These are phyloP conservation scores for Huntiella moniliformis DNA, from an alignment of 2,329 filamentous ascomycete genomes.

Conservation along the genomic window DNA sequence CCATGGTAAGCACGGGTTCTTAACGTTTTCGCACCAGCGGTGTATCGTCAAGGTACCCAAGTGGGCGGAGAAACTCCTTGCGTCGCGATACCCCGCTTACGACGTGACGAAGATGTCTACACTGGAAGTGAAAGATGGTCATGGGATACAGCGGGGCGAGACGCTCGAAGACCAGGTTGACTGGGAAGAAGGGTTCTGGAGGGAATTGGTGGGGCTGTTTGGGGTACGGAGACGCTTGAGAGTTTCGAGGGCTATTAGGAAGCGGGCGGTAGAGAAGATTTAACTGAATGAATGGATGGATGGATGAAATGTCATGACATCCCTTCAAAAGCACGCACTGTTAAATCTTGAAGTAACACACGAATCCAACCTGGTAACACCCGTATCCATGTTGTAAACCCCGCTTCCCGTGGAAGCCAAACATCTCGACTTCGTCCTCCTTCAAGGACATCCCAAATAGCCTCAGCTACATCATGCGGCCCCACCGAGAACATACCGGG, in stretches of 20 bases:
- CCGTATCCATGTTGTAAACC: constrained; percentile 1
- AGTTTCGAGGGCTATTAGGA: too few relatives aligned
- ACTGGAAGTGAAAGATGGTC: background rate
- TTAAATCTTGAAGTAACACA: constrained; percentile 8
- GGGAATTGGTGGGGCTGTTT: background rate
- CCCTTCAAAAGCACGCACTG: constrained; percentile 2
- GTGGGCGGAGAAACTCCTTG: constrained; percentile 17
- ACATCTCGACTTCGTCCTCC: constrained; percentile 10
- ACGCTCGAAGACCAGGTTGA: constrained; percentile 3
- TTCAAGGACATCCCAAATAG: constrained; percentile 5
- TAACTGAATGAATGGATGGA: background rate
- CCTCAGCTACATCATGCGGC: background rate
- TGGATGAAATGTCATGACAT: background rate
- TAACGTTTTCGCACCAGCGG: constrained; percentile 23
- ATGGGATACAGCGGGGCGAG: constrained; percentile 2
- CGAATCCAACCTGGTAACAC: constrained; percentile 2
- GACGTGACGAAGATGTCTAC: constrained; percentile 4
- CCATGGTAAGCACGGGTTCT: constrained; percentile 30
- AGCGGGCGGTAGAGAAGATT: too few relatives aligned
- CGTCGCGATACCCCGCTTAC: constrained; percentile 14
- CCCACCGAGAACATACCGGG: constrained; percentile 8
- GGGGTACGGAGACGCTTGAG: too few relatives aligned
- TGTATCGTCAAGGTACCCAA: constrained; percentile 20
- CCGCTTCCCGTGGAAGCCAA: constrained; percentile 1
- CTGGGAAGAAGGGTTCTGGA: background rate